phyloP scores from a whole-genome alignment of 257 asterid species.

The Nicotiana paniculata region DNA sequence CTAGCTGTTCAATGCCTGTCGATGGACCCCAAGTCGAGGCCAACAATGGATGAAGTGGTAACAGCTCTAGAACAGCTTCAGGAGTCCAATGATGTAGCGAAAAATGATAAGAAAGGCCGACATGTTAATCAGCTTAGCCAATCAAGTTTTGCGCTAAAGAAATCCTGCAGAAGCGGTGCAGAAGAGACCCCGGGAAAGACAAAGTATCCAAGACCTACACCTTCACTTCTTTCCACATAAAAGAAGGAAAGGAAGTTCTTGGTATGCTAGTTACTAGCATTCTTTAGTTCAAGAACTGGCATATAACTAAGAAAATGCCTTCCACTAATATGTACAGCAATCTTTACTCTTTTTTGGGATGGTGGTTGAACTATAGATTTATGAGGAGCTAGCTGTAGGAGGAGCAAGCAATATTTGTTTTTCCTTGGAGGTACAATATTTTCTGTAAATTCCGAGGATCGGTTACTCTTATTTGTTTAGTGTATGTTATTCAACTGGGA shows the following conservation, averaged over 20 bases:
- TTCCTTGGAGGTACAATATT: too few species aligned
- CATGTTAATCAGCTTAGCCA: conserved; percentile 22
- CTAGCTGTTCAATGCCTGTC: conserved; percentile 55
- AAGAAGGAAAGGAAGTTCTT: neutral
- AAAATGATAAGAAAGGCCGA: conserved; percentile 22
- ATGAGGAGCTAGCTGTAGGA: neutral
- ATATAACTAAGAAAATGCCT: neutral
- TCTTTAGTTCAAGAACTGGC: neutral
- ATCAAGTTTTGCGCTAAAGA: conserved; percentile 8
- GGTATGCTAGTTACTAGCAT: neutral
- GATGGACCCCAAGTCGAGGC: conserved; percentile 46
- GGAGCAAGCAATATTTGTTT: neutral
- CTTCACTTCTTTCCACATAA: conserved; percentile 19
- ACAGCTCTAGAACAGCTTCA: conserved; percentile 49
- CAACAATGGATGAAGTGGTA: conserved; percentile 55
- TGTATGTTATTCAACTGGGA: neutral
- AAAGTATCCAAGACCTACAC: conserved; percentile 40
- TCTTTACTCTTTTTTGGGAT: neutral
- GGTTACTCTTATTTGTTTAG: neutral
- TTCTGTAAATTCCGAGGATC: neutral
- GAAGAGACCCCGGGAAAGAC: conserved; percentile 12
- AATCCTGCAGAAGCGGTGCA: conserved; percentile 24
- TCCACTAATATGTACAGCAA: neutral
- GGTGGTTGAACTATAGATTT: neutral
- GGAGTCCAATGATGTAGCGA: conserved; percentile 31